Percentiles rank a stretch among this genome's conserved stretches.
These are phyloP conservation scores for Pelargonium citronellum DNA, from an alignment of 441 rosid genomes.

Conservation along the genomic window DNA sequence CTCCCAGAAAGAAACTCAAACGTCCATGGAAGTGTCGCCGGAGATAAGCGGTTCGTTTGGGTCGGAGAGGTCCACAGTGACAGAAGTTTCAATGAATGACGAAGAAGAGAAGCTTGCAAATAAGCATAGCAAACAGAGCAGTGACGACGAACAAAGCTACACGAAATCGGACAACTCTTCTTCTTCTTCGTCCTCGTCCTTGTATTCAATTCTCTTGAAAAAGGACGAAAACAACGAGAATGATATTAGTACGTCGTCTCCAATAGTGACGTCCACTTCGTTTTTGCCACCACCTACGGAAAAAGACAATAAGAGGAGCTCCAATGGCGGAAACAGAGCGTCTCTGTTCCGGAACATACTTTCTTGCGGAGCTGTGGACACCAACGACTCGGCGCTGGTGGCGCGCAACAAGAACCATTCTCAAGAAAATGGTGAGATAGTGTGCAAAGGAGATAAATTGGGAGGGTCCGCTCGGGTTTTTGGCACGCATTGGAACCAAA, in stretches of 20 bases:
- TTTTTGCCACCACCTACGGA: conserved; percentile 18
- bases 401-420: conserved; percentile 19
- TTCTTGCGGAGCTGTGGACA: conserved; percentile 46
- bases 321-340: conserved; percentile 35
- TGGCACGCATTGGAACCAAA: conserved; percentile 35
- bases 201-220: conserved; percentile 8
- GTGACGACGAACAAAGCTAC: neutral
- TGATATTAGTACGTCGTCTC: conserved; percentile 9
- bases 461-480: conserved; percentile 26
- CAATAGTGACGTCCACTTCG: conserved; percentile 9
- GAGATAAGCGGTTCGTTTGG: conserved; percentile 17
- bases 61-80: conserved; percentile 44
- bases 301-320: conserved; percentile 29
- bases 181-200: neutral
- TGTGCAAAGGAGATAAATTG: conserved; percentile 10
- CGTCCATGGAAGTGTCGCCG: conserved; percentile 17
- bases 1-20: neutral
- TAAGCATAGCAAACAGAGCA: conserved; percentile 1
- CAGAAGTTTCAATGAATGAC: conserved; percentile 34
- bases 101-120: conserved; percentile 18
- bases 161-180: conserved; percentile 1
- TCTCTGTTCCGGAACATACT: conserved; percentile 39
- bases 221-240: conserved; percentile 3
- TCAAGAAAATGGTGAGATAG: neutral
- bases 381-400: conserved; percentile 43